Percentiles rank a stretch among this genome's conserved stretches.
These are phyloP conservation scores for Phycomyces blakesleeanus DNA, from an alignment of 192 early-diverging fungal species.

Conservation along the genomic window DNA sequence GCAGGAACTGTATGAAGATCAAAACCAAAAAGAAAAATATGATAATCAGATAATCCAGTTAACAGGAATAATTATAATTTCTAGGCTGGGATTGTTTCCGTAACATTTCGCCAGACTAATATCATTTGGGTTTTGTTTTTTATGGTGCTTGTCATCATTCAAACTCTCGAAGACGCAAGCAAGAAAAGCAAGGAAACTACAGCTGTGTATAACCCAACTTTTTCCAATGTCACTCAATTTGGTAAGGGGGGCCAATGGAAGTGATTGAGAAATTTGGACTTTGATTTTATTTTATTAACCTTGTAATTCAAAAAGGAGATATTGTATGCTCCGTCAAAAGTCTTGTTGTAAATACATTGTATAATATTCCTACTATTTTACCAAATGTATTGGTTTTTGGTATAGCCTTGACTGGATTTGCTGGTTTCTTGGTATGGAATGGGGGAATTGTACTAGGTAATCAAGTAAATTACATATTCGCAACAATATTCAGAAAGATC, in stretches of 20 bases:
- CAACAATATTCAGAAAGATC: background rate
- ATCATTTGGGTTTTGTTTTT: conserved; percentile 82
- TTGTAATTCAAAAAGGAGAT: background rate
- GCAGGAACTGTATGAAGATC: conserved; percentile 56
- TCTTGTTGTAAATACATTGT: conserved; percentile 20
- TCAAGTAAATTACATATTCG: background rate
- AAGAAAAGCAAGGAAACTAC: background rate
- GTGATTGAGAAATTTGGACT: too few species aligned
- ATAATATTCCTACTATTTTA: conserved; percentile 16
- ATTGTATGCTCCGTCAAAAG: conserved; percentile 15
- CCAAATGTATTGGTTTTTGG: conserved; percentile 48
- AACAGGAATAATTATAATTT: background rate
- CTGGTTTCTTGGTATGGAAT: conserved; percentile 70
- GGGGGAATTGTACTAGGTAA: conserved; percentile 80
- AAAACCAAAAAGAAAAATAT: too few species aligned
- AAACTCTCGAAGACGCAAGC: conserved; percentile 15
- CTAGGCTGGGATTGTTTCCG: conserved; percentile 37
- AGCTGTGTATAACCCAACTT: conserved; percentile 23
- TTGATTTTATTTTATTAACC: background rate
- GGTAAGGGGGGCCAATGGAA: background rate
- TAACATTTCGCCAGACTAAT: conserved; percentile 90
- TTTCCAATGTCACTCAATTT: background rate
- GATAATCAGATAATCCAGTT: background rate
- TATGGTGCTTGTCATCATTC: conserved; percentile 42
- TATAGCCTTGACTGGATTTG: conserved; percentile 49